Evolutionary conservation across 805 yeast species (phyloP).

Genomic region (Lipomyces orientalis): DNA sequence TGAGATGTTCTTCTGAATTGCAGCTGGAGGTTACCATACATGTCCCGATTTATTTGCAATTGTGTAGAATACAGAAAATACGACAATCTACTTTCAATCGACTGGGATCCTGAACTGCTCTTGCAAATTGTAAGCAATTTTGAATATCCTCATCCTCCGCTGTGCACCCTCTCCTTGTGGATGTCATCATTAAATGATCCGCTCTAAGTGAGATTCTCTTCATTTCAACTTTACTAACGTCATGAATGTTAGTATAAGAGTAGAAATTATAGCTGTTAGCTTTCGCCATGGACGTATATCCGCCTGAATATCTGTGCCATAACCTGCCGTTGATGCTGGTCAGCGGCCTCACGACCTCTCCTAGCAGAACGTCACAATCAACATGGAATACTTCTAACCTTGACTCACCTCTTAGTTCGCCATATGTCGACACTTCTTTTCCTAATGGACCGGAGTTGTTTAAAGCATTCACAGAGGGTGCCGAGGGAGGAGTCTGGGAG

Average conservation of each 20-base stretch:
- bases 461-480: constrained; percentile 25
- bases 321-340: constrained; percentile 34
- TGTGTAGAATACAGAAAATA: not conserved
- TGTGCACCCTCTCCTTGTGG: not conserved
- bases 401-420: constrained; percentile 4
- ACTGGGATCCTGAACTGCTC: not conserved
- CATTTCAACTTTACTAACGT: not conserved
- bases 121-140: not conserved
- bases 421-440: constrained; percentile 15
- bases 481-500: constrained; percentile 27
- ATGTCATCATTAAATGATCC: not conserved
- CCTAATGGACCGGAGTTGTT: constrained; percentile 25
- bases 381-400: constrained; percentile 7
- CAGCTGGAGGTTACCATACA: not conserved
- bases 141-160: not conserved
- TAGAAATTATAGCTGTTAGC: not conserved
- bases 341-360: constrained; percentile 28
- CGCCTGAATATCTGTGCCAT: constrained; percentile 33
- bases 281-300: constrained; percentile 33
- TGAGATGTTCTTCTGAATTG: too few relatives aligned
- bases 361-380: not conserved
- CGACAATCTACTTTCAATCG: not conserved
- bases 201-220: not conserved
- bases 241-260: not conserved
- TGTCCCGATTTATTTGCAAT: not conserved